Evolutionary conservation across 129 eudicot species (phyloP), one percentile per base, ranked within the genome.

Genomic region (Pseudognaphalium luteoalbum): DNA sequence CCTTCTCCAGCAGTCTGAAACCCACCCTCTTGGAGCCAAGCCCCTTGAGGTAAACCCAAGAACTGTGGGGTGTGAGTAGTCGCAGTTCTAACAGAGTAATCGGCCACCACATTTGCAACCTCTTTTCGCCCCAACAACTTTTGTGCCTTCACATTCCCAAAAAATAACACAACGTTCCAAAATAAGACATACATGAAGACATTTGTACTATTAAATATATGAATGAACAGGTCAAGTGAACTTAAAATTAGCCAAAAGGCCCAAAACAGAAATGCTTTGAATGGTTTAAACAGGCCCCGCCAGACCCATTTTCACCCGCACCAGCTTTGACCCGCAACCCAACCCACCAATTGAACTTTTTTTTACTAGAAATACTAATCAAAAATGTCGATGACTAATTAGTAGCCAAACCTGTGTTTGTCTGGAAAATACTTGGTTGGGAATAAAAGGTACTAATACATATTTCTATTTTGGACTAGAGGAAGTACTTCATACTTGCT

Each of bases 1-100:
- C 97, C 97, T 85, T 91, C 94, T 34, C 99, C 99, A 35, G 97
- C 99, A 30, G 88, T 84, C 74, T 81, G 89, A 63, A 74, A 87
- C 37, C 99, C 97, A 60, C 97, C 99, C 72, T 87, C 90, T 86
- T 85, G 85, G 65, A 84, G 86, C 98, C 98, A 94, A 28, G 98
- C 98, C 76, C 98, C 97, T 74, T 91, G 93, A 63, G 98, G 96
- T 59, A 94, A 84, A 35, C 98, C 98, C 8, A 94, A 82, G 76
- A 94, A 94, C 80, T 91, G 97, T 29, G 99, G 97, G 12, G 99
- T 94, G 61, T 94, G 93, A 6, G 99, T 91, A 19, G 97, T 94
- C 33, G 88, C 94, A 5, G 90, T 94, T 76, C 99, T 91, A 66
- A 94, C 96, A 12, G 97, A 82, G 81, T 41, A 94, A 82, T 94